phyloP scores from a whole-genome alignment of 768 basidiomycete species.

The Auricularia heimuer region DNA sequence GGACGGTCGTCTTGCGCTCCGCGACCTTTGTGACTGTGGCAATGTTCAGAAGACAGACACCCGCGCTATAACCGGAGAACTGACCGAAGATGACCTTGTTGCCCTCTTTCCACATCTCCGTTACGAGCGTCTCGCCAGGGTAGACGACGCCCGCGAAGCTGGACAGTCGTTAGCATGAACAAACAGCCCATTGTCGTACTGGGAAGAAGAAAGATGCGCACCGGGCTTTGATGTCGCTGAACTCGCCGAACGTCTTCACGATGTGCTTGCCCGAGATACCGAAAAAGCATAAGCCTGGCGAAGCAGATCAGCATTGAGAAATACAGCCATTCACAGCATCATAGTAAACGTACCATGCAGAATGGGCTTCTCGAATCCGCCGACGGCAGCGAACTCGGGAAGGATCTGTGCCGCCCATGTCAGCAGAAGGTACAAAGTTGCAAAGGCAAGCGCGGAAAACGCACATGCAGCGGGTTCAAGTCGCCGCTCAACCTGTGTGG shows the following conservation, averaged over 20 bases:
- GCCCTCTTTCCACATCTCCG: conserved; percentile 98
- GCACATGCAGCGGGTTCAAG: conserved; percentile 78
- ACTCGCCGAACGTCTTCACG: conserved; percentile 73
- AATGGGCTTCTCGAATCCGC: conserved; percentile 90
- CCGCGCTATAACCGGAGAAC: conserved; percentile 21
- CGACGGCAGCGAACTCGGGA: conserved; percentile 87
- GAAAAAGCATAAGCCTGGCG: conserved; percentile 72
- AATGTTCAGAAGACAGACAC: background rate
- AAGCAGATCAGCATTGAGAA: too few species aligned
- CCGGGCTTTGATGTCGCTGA: conserved; percentile 92
- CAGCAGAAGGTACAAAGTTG: background rate
- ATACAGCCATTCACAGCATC: background rate
- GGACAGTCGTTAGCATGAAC: conserved; percentile 1
- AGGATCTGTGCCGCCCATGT: conserved; percentile 47
- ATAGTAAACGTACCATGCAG: conserved; percentile 42
- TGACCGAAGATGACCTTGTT: conserved; percentile 82
- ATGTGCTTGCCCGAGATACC: conserved; percentile 92
- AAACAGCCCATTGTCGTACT: background rate
- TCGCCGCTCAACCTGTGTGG: conserved; percentile 73
- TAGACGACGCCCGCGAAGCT: conserved; percentile 88
- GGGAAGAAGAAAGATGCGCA: conserved; percentile 25
- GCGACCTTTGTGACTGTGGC: conserved; percentile 74
- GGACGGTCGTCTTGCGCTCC: conserved; percentile 61
- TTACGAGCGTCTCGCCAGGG: conserved; percentile 91
- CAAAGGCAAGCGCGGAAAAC: conserved; percentile 16